phyloP scores from a whole-genome alignment of 2,329 filamentous ascomycete genomes.

The Peltaster fructicola region DNA sequence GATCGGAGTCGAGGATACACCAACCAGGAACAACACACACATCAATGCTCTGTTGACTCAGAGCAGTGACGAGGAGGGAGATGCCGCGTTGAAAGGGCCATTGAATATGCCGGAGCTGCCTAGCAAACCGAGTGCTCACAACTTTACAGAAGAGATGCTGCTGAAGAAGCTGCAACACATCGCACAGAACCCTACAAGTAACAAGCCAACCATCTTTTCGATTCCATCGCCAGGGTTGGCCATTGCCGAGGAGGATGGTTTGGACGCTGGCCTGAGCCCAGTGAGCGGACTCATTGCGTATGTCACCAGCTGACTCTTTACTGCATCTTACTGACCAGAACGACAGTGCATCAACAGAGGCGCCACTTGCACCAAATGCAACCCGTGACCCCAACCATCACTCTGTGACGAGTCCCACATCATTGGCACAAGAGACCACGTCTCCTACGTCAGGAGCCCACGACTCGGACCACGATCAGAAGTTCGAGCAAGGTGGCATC shows the following conservation, averaged over 20 bases:
- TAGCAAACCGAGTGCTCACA: constrained; percentile 14
- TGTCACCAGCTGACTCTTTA: too few relatives aligned
- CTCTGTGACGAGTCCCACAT: constrained; percentile 1
- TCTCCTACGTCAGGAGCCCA: constrained; percentile 6
- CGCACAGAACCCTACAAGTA: constrained; percentile 15
- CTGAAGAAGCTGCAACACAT: constrained; percentile 17
- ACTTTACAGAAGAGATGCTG: constrained; percentile 20
- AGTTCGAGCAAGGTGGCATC: constrained; percentile 18
- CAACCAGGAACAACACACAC: constrained; percentile 19
- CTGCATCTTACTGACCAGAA: too few relatives aligned
- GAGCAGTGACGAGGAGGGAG: constrained; percentile 15
- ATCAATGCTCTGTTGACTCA: constrained; percentile 15
- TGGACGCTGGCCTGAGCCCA: too few relatives aligned
- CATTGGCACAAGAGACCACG: background rate
- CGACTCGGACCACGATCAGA: constrained; percentile 11
- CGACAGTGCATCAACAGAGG: too few relatives aligned
- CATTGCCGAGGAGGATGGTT: constrained; percentile 11
- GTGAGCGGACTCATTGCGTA: too few relatives aligned
- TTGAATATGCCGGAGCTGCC: constrained; percentile 20
- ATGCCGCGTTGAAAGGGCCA: constrained; percentile 16
- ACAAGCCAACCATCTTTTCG: constrained; percentile 14
- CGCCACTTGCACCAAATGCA: constrained; percentile 5
- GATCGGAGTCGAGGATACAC: constrained; percentile 18
- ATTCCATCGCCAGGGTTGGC: constrained; percentile 14
- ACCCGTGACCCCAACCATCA: constrained; percentile 2